Conservation (phyloP, 2,329 filamentous ascomycete genomes). For the Juglanconis sp. region DNA sequence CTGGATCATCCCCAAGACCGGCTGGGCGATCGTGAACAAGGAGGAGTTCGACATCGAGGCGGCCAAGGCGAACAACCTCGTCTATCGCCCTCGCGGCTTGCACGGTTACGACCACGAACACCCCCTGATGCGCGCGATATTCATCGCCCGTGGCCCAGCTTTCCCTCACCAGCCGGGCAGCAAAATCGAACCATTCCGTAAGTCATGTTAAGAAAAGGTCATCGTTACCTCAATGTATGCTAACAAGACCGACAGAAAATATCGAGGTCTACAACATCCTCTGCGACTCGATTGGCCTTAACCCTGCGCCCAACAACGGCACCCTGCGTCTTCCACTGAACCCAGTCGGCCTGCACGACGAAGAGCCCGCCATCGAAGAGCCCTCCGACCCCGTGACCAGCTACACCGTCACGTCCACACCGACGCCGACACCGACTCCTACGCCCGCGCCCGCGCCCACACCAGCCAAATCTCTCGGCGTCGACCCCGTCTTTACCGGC, state of each 20-base stretch:
- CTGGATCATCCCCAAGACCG: slow-evolving; percentile 89
- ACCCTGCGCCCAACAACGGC: slow-evolving; percentile 78
- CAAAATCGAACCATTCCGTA: slow-evolving; percentile 76
- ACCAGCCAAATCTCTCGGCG: slow-evolving; percentile 16
- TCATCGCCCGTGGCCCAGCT: slow-evolving; percentile 85
- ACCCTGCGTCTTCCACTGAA: slow-evolving; percentile 72
- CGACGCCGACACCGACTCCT: slow-evolving; percentile 10
- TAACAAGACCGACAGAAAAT: slow-evolving; percentile 62
- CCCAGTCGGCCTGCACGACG: slow-evolving; percentile 59
- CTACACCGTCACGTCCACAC: slow-evolving; percentile 19
- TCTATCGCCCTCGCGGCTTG: slow-evolving; percentile 78
- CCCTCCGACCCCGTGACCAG: slow-evolving; percentile 49
- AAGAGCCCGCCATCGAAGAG: slow-evolving; percentile 44
- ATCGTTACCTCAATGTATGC: background rate
- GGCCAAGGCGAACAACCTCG: slow-evolving; percentile 58
- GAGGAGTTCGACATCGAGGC: slow-evolving; percentile 73
- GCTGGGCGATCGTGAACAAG: slow-evolving; percentile 85
- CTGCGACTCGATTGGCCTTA: slow-evolving; percentile 78
- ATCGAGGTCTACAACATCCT: slow-evolving; percentile 93
- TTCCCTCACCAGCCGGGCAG: slow-evolving; percentile 85
- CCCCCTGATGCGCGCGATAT: slow-evolving; percentile 93
- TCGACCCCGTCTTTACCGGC: slow-evolving; percentile 21
- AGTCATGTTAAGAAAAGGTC: slow-evolving; percentile 36
- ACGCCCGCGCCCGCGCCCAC: slow-evolving; percentile 6
- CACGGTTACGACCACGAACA: slow-evolving; percentile 96